Percentiles rank a stretch among this genome's conserved stretches.
These are phyloP conservation scores for Chaetomiaceae sp. DNA, from an alignment of 2,329 filamentous ascomycete genomes.

Conservation along the genomic window DNA sequence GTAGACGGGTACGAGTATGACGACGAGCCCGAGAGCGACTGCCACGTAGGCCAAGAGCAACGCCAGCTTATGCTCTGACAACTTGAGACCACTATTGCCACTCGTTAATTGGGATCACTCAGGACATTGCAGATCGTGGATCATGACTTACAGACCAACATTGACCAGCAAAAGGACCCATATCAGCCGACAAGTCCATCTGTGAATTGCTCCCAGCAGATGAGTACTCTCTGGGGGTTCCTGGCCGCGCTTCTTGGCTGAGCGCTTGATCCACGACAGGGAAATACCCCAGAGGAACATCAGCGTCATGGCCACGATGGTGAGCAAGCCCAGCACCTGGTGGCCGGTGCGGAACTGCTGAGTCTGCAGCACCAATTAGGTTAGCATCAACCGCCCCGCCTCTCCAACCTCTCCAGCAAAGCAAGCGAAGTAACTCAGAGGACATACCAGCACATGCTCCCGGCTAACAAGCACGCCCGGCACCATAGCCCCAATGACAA, in stretches of 20 bases:
- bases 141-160: slow-evolving; percentile 26
- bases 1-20: slow-evolving; percentile 22
- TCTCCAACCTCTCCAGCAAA: background rate
- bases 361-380: slow-evolving; percentile 16
- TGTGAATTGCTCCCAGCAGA: slow-evolving; percentile 19
- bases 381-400: background rate
- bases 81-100: slow-evolving; percentile 23
- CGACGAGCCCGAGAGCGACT: slow-evolving; percentile 19
- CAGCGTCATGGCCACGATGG: slow-evolving; percentile 21
- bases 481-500: slow-evolving; percentile 25
- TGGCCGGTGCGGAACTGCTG: slow-evolving; percentile 24
- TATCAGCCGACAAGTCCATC: slow-evolving; percentile 22
- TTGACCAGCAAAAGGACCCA: slow-evolving; percentile 28
- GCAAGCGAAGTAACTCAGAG: background rate
- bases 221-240: slow-evolving; percentile 15
- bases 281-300: slow-evolving; percentile 21
- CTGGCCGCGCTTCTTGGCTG: slow-evolving; percentile 17
- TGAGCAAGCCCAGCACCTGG: slow-evolving; percentile 26
- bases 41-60: slow-evolving; percentile 26
- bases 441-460: slow-evolving; percentile 22
- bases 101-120: background rate
- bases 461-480: slow-evolving; percentile 23
- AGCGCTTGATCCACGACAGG: slow-evolving; percentile 15
- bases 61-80: slow-evolving; percentile 18
- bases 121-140: background rate